Evolutionary conservation across 495 filamentous ascomycete species (phyloP), one percentile per base, ranked within the genome.

Genomic region (Parathielavia hyrcaniae): DNA sequence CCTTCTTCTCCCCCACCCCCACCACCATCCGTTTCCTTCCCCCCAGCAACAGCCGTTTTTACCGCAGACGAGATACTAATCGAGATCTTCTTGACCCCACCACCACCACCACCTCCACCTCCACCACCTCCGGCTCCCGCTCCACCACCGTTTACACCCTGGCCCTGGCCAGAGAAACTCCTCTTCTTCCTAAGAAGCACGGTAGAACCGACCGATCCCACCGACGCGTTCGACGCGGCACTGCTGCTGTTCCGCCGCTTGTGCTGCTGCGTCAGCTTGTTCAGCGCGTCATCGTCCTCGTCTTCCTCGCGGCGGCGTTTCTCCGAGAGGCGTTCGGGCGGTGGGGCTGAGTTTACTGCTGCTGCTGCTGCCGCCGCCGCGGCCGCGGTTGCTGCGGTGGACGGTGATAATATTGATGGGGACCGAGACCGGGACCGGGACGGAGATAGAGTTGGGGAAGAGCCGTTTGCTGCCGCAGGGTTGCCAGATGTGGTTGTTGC

Each of bases 281-380:
- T 81, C 22, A 95, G 71, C 56, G 87, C 88, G 61, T 95, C 90
- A 50, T 96, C 89, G 53, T 96, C 91, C 43, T 91, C 88, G 53
- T 85, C 82, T 61, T 96, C 90, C 63, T 95, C 91, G 40, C 93
- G 81, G 44, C 93, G 80, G 55, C 93, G 87, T 67, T 96, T 96
- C 71, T 96, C 91, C 0, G 90, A 83, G n/a, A 96, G 64, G 53
- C 88, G 78, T 66, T 95, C 90, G 0, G 84, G 88, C 36, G 82
- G 85, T 6, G 81, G 74, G 20, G 59, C 39, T 64, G 77, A 57
- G 71, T 75, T 36, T 14, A 45, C 47, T 14, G 40, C 57, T 2
- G 48, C 49, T 9, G 55, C 48, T 8, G 40, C 49, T 14, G 48
- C 40, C 16, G 57, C 43, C 10, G 71, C 67, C 52, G 70, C 67